phyloP scores from a whole-genome alignment of 192 early-diverging fungal genomes.

The Endogone sp. region DNA sequence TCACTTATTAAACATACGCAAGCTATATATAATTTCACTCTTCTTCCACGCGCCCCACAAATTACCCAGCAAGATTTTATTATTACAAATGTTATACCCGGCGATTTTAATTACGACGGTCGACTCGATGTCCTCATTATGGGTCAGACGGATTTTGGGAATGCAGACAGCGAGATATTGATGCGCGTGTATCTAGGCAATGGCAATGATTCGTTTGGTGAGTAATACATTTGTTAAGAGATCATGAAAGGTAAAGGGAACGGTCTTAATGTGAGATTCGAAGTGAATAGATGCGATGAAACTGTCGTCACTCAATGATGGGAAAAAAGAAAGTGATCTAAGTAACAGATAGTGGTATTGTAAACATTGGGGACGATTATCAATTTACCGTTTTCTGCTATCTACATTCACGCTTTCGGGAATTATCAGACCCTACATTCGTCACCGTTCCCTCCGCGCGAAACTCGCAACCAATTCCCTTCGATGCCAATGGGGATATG shows the following conservation, averaged over 20 bases:
- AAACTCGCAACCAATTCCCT: slow-evolving; percentile 52
- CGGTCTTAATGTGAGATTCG: no score
- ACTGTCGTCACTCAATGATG: no score
- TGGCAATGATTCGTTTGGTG: slow-evolving; percentile 57
- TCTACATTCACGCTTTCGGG: no score
- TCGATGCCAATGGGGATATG: slow-evolving; percentile 61
- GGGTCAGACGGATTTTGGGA: slow-evolving; percentile 41
- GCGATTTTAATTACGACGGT: slow-evolving; percentile 90
- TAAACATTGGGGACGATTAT: no score
- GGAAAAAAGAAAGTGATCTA: no score
- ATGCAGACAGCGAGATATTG: slow-evolving; percentile 34
- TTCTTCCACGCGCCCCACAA: slow-evolving; percentile 13
- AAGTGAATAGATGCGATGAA: no score
- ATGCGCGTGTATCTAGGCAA: slow-evolving; percentile 78
- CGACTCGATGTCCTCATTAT: slow-evolving; percentile 79
- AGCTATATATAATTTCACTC: slow-evolving; percentile 22
- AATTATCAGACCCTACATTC: slow-evolving; percentile 33
- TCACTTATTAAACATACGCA: background rate
- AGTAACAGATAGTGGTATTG: no score
- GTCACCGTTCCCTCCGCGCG: slow-evolving; percentile 36
- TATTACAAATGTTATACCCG: slow-evolving; percentile 74
- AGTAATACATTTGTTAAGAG: slow-evolving; percentile 1
- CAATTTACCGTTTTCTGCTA: no score
- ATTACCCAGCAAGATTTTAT: slow-evolving; percentile 31
- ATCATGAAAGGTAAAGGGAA: no score